Evolutionary conservation across 495 filamentous ascomycete genomes (phyloP), one percentile per base, ranked within the genome.

Genomic region (Rhypophila decipiens): DNA sequence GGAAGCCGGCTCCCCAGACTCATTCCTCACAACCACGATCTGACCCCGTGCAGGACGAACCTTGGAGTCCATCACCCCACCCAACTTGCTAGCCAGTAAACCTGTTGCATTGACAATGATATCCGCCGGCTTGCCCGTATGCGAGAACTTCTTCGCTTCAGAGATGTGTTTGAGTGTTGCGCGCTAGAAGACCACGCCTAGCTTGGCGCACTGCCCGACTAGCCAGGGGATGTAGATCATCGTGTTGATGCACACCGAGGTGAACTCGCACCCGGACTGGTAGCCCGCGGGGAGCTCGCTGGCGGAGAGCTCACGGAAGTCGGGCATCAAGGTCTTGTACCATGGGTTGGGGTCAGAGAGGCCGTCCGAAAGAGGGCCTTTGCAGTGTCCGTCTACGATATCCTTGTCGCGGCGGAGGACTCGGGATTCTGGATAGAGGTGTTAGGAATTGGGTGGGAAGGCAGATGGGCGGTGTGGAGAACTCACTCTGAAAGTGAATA

Each of bases 31-130:
- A 0, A 97, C 56, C 0, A 96, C 87, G 22, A 88, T 84, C 66
- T 98, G 93, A 8, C 91, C 93, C 1, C 93, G 79, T 1, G 75
- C 85, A 2, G 93, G 91, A 42, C 81, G 73, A 24, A 97, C 77
- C 3, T 74, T 79, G 39, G 63, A 59, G 52, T 98, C 93, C 68
- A 75, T 73, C 1, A 97, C 93, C 18, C 93, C 93, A 21, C 89
- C 90, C 0, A 98, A 76, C 40, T 69, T 80, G 19, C 66, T 75
- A 1, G 88, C 80, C 20, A 80, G 71, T 12, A 98, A 66, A 0
- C 94, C 93, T 0, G 91, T 90, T 57, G 90, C 89, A 54, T 98
- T 98, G 29, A 98, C 69, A 0, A 96, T 69, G 1, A 96, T 55
- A 52, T 88, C 80, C 0, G 83, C 86, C 40, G 69, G 74, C 10